Evolutionary conservation across 2,329 filamentous ascomycete species (phyloP).

Genomic region (Zasmidium angulare): DNA sequence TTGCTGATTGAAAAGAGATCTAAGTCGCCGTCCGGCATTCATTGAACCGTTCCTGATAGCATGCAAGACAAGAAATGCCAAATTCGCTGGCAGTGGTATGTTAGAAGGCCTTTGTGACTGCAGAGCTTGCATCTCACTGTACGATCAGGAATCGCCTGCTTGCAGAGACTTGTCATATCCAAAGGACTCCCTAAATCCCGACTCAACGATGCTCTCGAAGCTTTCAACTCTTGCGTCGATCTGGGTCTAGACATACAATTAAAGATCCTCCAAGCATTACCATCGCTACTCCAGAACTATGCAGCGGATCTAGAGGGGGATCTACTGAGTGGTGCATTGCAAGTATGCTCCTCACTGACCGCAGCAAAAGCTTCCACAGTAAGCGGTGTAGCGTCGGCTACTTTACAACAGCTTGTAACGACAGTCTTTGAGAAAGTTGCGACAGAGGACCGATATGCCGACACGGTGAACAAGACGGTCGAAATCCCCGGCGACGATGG

Average conservation of each 20-base stretch:
- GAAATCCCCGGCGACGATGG: slow-evolving; percentile 68
- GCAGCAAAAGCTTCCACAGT: slow-evolving; percentile 90
- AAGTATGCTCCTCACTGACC: slow-evolving; percentile 89
- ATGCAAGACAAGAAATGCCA: slow-evolving; percentile 84
- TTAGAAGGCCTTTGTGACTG: slow-evolving; percentile 3
- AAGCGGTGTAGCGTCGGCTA: slow-evolving; percentile 94
- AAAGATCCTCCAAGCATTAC: slow-evolving; percentile 90
- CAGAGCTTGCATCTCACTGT: slow-evolving; percentile 36
- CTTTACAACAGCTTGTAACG: slow-evolving; percentile 88
- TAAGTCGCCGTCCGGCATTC: slow-evolving; percentile 78
- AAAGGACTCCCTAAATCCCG: slow-evolving; percentile 75
- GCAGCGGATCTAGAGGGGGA: slow-evolving; percentile 76
- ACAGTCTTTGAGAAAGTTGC: slow-evolving; percentile 91
- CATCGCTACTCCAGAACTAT: slow-evolving; percentile 88
- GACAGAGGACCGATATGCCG: slow-evolving; percentile 68
- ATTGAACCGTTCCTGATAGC: slow-evolving; percentile 92
- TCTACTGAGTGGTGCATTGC: slow-evolving; percentile 75
- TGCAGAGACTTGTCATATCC: slow-evolving; percentile 83
- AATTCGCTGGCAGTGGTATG: slow-evolving; percentile 76
- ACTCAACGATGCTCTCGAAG: slow-evolving; percentile 82
- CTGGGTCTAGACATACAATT: slow-evolving; percentile 83
- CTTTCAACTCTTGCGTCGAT: slow-evolving; percentile 76
- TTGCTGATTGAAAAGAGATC: slow-evolving; percentile 59
- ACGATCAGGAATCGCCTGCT: slow-evolving; percentile 50
- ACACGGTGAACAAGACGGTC: slow-evolving; percentile 58